Evolutionary conservation across 805 yeast species (phyloP).

Genomic region (Sporopachydermia lactativora): DNA sequence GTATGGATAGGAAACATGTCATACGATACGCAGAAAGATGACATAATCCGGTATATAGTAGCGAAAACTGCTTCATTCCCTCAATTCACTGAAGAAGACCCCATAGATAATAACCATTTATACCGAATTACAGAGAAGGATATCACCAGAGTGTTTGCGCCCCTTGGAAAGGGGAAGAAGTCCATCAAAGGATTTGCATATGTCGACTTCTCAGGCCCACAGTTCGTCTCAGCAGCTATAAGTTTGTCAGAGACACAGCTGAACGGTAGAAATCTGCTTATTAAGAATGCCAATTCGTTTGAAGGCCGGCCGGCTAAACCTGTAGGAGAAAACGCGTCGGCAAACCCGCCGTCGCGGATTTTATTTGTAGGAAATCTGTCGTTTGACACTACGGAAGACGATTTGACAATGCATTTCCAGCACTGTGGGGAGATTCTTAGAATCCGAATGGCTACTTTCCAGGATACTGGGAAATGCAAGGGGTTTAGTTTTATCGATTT

Average conservation of each 20-base stretch:
- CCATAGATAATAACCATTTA: slow-evolving; percentile 14
- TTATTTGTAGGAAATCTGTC: slow-evolving; percentile 88
- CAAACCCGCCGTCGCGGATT: slow-evolving; percentile 80
- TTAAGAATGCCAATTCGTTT: slow-evolving; percentile 66
- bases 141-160: slow-evolving; percentile 67
- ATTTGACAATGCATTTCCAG: slow-evolving; percentile 68
- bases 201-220: slow-evolving; percentile 55
- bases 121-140: slow-evolving; percentile 36
- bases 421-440: slow-evolving; percentile 80
- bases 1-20: slow-evolving; percentile 94
- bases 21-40: slow-evolving; percentile 70
- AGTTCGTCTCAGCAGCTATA: slow-evolving; percentile 49
- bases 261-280: slow-evolving; percentile 76
- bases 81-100: slow-evolving; percentile 12
- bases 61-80: slow-evolving; percentile 35
- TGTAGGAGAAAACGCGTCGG: slow-evolving; percentile 33
- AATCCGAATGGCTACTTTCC: slow-evolving; percentile 95
- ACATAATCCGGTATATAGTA: slow-evolving; percentile 47
- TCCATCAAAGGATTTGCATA: slow-evolving; percentile 77
- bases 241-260: slow-evolving; percentile 55
- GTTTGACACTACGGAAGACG: slow-evolving; percentile 77
- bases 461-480: slow-evolving; percentile 91
- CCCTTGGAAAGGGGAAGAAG: slow-evolving; percentile 49
- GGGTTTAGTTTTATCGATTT: slow-evolving; percentile 93
- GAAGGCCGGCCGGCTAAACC: slow-evolving; percentile 74